Conservation (phyloP, 2,329 filamentous ascomycete genomes). For the Fusarium temperatum region DNA sequence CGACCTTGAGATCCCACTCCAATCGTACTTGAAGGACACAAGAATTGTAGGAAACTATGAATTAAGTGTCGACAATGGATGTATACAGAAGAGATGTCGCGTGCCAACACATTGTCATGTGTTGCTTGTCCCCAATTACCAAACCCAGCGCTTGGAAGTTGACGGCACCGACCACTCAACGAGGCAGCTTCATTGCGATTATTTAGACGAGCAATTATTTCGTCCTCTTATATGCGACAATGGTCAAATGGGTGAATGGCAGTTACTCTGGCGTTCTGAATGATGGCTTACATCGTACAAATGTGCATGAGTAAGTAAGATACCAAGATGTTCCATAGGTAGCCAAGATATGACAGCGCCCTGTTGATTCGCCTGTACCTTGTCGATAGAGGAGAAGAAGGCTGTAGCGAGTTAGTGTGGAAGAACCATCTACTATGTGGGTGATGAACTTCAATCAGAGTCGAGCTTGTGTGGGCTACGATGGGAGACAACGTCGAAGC, state of each 20-base stretch:
- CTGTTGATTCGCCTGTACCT: neutral
- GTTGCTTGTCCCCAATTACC: neutral
- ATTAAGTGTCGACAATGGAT: neutral
- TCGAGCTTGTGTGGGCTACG: neutral
- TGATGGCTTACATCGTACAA: neutral
- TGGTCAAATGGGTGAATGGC: too few species aligned
- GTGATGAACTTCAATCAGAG: neutral
- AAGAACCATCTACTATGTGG: rapidly evolving
- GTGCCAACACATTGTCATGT: neutral
- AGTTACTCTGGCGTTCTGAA: neutral
- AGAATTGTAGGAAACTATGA: rapidly evolving
- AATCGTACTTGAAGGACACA: neutral
- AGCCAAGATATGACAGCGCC: neutral
- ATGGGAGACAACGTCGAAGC: neutral
- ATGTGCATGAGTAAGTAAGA: neutral
- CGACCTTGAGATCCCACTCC: neutral
- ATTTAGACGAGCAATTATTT: neutral
- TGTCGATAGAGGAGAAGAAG: neutral
- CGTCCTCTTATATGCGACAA: too few species aligned
- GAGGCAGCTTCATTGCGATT: neutral
- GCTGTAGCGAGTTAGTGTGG: too few species aligned
- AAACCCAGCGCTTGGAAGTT: too few species aligned
- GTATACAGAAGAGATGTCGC: neutral
- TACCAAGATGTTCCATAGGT: neutral
- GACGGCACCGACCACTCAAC: neutral